Percentiles rank a stretch among this genome's conserved stretches.
Evolutionary conservation across 2,329 filamentous ascomycete genomes (phyloP).

Genomic region (Paracorniculantispora psalliotae): DNA sequence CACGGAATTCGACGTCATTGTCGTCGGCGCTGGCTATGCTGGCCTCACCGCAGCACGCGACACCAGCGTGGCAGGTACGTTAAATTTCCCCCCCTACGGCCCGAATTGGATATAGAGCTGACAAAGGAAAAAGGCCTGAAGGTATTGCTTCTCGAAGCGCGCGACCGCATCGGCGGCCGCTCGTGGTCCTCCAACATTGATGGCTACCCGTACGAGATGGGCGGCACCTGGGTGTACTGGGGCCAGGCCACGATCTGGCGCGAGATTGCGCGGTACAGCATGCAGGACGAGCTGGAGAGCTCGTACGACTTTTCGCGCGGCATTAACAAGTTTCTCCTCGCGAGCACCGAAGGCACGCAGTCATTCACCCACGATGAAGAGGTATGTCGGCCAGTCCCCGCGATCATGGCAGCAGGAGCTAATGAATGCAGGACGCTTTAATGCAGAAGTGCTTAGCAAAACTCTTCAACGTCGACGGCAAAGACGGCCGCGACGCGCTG

Average conservation of each 20-base stretch:
- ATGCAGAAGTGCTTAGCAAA: slow-evolving; percentile 33
- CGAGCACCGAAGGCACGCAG: slow-evolving; percentile 23
- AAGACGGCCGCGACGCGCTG: slow-evolving; percentile 31
- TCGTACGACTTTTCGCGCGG: slow-evolving; percentile 37
- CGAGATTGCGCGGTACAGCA: slow-evolving; percentile 41
- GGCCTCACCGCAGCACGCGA: slow-evolving; percentile 27
- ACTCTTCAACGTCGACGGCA: slow-evolving; percentile 42
- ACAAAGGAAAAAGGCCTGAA: slow-evolving; percentile 23
- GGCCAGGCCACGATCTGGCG: slow-evolving; percentile 38
- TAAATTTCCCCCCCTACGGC: no score
- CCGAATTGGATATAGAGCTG: not conserved
- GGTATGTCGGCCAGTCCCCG: slow-evolving; percentile 16
- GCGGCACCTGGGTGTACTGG: slow-evolving; percentile 46
- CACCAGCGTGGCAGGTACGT: slow-evolving; percentile 23
- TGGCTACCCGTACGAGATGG: slow-evolving; percentile 43
- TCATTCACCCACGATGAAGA: slow-evolving; percentile 40
- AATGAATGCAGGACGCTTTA: slow-evolving; percentile 21
- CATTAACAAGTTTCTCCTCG: slow-evolving; percentile 37
- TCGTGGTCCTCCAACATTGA: slow-evolving; percentile 41
- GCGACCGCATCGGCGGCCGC: slow-evolving; percentile 44
- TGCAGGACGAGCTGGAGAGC: slow-evolving; percentile 34
- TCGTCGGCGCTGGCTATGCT: slow-evolving; percentile 28
- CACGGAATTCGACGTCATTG: slow-evolving; percentile 23
- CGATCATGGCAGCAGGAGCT: not conserved
- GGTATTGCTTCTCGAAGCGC: slow-evolving; percentile 41